These are phyloP conservation scores for Phlebiopsis gigantea DNA, from an alignment of 768 basidiomycete genomes.

Conservation along the genomic window DNA sequence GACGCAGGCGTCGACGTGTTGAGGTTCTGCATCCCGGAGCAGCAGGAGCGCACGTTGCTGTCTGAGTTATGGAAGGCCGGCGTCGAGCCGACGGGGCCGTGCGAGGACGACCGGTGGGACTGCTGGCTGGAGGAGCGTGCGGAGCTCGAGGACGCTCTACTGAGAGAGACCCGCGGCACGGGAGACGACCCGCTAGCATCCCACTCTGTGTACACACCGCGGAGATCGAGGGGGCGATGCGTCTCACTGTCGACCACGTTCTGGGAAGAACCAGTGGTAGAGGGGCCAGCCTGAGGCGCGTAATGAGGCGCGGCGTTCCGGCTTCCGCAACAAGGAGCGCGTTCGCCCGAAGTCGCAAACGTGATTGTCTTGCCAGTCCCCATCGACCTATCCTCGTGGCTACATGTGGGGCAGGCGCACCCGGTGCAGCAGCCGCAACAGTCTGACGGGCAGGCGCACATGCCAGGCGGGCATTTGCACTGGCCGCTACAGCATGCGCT, in stretches of 20 bases:
- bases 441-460: constrained; percentile 29
- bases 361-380: constrained; percentile 19
- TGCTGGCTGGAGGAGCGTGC: constrained; percentile 11
- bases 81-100: not conserved
- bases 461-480: constrained; percentile 29
- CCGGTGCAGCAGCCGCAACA: constrained; percentile 28
- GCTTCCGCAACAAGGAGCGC: constrained; percentile 21
- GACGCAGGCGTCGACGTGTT: constrained; percentile 4
- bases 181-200: not conserved
- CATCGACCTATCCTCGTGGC: constrained; percentile 15
- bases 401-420: constrained; percentile 24
- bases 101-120: constrained; percentile 8
- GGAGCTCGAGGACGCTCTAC: constrained; percentile 12
- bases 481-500: constrained; percentile 24
- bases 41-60: not conserved
- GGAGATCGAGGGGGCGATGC: constrained; percentile 6
- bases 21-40: not conserved
- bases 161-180: constrained; percentile 7
- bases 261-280: not conserved
- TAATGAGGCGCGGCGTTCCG: not conserved
- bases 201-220: constrained; percentile 8
- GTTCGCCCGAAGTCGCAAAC: constrained; percentile 31
- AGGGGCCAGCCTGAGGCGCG: not conserved
- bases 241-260: not conserved
- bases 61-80: not conserved